Percentiles rank a stretch among this genome's conserved stretches.
Evolutionary conservation across 1,284 basidiomycete species (phyloP).

Genomic region (Trichosporon ovoides): DNA sequence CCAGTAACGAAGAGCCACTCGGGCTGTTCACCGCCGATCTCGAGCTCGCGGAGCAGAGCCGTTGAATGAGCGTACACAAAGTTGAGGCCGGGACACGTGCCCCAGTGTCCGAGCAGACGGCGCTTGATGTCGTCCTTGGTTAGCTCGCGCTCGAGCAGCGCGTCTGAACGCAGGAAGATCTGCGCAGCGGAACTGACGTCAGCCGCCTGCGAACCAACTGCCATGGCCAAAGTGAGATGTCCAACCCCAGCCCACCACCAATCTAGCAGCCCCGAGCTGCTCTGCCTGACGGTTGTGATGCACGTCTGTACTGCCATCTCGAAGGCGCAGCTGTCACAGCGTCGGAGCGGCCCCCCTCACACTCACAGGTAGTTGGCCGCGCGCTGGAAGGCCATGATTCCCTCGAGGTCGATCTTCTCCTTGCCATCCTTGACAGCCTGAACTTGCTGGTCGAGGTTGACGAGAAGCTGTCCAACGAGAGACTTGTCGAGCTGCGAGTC

Average conservation of each 20-base stretch:
- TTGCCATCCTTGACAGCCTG: slow-evolving; percentile 22
- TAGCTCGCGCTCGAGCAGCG: slow-evolving; percentile 61
- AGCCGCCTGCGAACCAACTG: no score
- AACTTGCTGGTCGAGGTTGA: slow-evolving; percentile 44
- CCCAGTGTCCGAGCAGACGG: slow-evolving; percentile 61
- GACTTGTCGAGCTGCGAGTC: slow-evolving; percentile 40
- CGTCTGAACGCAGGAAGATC: slow-evolving; percentile 74
- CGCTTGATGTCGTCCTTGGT: slow-evolving; percentile 65
- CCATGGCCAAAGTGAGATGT: no score
- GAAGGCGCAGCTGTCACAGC: background rate
- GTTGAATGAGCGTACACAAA: slow-evolving; percentile 77
- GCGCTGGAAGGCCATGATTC: slow-evolving; percentile 48
- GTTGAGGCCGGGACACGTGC: slow-evolving; percentile 59
- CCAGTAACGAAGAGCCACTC: slow-evolving; percentile 58
- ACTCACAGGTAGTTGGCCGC: slow-evolving; percentile 46
- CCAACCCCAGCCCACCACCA: no score
- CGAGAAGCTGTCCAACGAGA: slow-evolving; percentile 42
- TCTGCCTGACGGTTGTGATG: no score
- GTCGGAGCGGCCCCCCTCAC: background rate
- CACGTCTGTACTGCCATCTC: no score
- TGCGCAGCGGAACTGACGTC: slow-evolving; percentile 40
- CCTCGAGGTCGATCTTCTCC: slow-evolving; percentile 40
- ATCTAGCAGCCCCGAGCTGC: no score
- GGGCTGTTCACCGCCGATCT: slow-evolving; percentile 51
- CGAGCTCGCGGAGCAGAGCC: slow-evolving; percentile 56